Base-by-base conservation (phyloP, 306 rosid species). In the Medicago truncatula region DNA sequence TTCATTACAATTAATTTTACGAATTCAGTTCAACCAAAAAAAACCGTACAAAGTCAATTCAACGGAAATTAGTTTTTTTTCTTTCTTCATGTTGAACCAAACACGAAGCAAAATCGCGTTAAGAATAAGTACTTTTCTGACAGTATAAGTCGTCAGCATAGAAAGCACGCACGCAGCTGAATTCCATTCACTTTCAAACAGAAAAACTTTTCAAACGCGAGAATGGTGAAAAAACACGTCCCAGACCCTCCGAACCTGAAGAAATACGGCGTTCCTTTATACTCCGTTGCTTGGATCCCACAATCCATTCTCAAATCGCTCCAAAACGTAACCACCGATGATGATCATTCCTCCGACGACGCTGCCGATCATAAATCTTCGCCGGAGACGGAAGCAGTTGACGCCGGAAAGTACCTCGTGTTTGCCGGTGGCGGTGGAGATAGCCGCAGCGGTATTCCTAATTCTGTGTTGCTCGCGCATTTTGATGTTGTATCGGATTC, bases 351-450 rank as follows among this genome's bases (percentile, higher is more conserved):
- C 81, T 70, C 86, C 66, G 70, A 43, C 8, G 34, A 28, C 34
- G 23, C 23, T 21, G 64, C 82, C 67, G 77, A 76, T 67, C 62
- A 61, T 13, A 63, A 50, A 44, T 49, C 88, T 3, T 11, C 52
- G n/a, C 68, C 83, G 46, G 57, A 41, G 11, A 75, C 59, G 20
- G 18, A 8, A 7, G 18, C 9, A 20, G 5, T 9, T 0, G 25
- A 77, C 23, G 52, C 31, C 50, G 82, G 79, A n/a, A 79, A 36
- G 60, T 84, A 84, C 76, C 67, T 89, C 1, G 91, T 88, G 1
- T 73, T 89, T 47, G 83, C 97, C 18, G 98, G 98, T 13, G 98
- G 98, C 3, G 98, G 97, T 18, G 98, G 97, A 50, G 93, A 85
- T 76, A 96, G 99, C 25, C 79, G 82, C 67, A 95, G 93, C 66